Evolutionary conservation across 805 yeast species (phyloP).

Genomic region (Torulaspora indica): DNA sequence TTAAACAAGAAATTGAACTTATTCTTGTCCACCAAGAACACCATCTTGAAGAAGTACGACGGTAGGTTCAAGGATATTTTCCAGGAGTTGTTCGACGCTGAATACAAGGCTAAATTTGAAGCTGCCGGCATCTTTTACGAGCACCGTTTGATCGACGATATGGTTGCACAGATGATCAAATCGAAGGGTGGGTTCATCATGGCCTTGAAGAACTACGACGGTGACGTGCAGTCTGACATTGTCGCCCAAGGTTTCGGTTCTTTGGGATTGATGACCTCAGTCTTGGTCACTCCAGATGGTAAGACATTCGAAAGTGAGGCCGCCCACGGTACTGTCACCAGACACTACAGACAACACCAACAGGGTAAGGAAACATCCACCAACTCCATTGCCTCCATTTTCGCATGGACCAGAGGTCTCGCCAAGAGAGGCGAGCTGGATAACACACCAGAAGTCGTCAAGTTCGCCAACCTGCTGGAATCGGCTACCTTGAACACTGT

Average conservation of each 20-base stretch:
- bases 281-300: slow-evolving; percentile 78
- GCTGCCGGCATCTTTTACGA: slow-evolving; percentile 62
- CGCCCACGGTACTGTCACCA: slow-evolving; percentile 84
- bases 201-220: slow-evolving; percentile 81
- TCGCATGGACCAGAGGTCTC: slow-evolving; percentile 83
- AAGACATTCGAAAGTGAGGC: slow-evolving; percentile 83
- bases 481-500: slow-evolving; percentile 68
- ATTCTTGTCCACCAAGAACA: slow-evolving; percentile 70
- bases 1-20: slow-evolving; percentile 57
- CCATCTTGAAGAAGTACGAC: slow-evolving; percentile 75
- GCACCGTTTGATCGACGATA: slow-evolving; percentile 79
- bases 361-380: slow-evolving; percentile 80
- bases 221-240: slow-evolving; percentile 80
- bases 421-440: slow-evolving; percentile 78
- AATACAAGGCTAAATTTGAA: slow-evolving; percentile 56
- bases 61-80: slow-evolving; percentile 80
- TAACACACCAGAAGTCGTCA: slow-evolving; percentile 61
- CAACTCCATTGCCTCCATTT: slow-evolving; percentile 78
- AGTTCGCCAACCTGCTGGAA: slow-evolving; percentile 63
- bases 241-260: slow-evolving; percentile 88
- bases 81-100: slow-evolving; percentile 56
- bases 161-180: slow-evolving; percentile 86
- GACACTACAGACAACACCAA: slow-evolving; percentile 80
- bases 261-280: slow-evolving; percentile 79
- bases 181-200: slow-evolving; percentile 77